Base-by-base conservation (phyloP, 306 rosid species). In the Gastrolobium villosum region DNA sequence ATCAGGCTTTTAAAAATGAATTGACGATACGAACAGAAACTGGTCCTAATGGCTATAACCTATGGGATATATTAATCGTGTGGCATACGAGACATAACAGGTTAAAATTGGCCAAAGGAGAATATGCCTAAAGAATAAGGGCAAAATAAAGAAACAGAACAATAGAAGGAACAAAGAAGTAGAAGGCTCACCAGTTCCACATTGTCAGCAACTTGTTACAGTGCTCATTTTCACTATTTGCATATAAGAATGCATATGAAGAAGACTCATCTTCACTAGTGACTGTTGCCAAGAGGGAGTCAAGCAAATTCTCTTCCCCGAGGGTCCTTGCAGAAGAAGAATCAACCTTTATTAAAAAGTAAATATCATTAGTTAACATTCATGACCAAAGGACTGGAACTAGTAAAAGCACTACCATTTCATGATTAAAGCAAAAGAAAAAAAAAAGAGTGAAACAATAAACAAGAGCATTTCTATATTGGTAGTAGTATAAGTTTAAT, bases 161-260 rank as follows among this genome's bases (percentile, higher is more conserved):
- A 53, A 10, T 20, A 45, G 14, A 46, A 67, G 40, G 46, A 44
- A 8, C 37, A 63, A 41, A 39, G 78, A 30, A 49, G 39, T 37
- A 44, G 26, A 15, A 20, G 75, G 35, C 92, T 86, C 80, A 94
- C 98, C 86, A 31, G 76, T 61, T 85, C 98, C 96, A 92, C 90
- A 82, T 85, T 70, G 89, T 82, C 69, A 92, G 78, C 82, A 94
- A 71, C 77, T 79, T 88, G 72, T 81, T 79, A 71, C 93, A 87
- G 28, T 88, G 53, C 64, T 90, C 94, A 62, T 82, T 77, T 63
- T 78, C 89, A 39, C 79, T 67, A 65, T 86, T 83, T 76, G 88
- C 88, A 68, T 86, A 91, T 83, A 94, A 79, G 76, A 88, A 86
- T 37, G 86, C 81, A 68, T 15, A 76, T n/a, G 91, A 82, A 63